Evolutionary conservation across 345 rosid genomes (phyloP).

Genomic region (Abelmoschus esculentus): DNA sequence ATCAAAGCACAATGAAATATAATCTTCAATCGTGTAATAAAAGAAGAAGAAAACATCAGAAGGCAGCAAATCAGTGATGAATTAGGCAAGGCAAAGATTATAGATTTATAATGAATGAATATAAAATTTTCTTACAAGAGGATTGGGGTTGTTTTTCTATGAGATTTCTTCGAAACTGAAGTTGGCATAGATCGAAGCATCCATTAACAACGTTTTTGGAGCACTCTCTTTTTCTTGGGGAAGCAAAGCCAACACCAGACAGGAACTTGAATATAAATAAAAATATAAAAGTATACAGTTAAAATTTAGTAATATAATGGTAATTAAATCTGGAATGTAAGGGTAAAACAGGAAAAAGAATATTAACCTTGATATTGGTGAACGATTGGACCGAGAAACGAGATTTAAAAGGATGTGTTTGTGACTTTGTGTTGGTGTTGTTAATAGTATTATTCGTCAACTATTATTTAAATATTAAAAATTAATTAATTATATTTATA

Average conservation of each 20-base stretch:
- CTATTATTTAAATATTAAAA: no score
- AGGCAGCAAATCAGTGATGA: background rate
- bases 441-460: no score
- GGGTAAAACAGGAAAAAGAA: slow-evolving; percentile 31
- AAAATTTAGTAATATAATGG: background rate
- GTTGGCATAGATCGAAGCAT: slow-evolving; percentile 45
- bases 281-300: background rate
- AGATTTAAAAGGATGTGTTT: slow-evolving; percentile 27
- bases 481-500: no score
- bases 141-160: slow-evolving; percentile 20
- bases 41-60: background rate
- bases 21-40: slow-evolving; percentile 28
- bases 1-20: slow-evolving; percentile 18
- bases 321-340: background rate
- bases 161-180: slow-evolving; percentile 37
- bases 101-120: background rate
- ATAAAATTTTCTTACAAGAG: slow-evolving; percentile 42
- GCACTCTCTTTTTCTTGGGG: slow-evolving; percentile 12
- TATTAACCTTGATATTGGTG: slow-evolving; percentile 41
- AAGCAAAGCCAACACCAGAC: slow-evolving; percentile 22
- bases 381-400: slow-evolving; percentile 46
- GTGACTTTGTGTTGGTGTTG: background rate
- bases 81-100: background rate
- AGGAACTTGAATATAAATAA: background rate
- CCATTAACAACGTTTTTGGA: slow-evolving; percentile 24